Percentiles rank a stretch among this genome's conserved stretches.
These are phyloP conservation scores for Hyaloscypha bicolor DNA, from an alignment of 495 filamentous ascomycete genomes.

Conservation along the genomic window DNA sequence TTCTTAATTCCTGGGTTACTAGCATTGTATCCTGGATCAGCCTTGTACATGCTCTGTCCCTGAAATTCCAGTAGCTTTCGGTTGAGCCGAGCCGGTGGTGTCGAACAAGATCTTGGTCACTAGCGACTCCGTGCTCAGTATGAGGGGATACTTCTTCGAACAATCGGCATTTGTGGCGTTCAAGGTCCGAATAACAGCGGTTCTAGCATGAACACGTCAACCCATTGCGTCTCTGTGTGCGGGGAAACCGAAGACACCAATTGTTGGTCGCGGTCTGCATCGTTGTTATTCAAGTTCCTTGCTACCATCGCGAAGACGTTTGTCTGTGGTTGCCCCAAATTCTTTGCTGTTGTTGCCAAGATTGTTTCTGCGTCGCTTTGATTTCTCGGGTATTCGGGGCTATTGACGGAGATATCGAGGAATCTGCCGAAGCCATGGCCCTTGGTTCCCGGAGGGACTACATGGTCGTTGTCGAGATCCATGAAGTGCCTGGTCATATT, in stretches of 20 bases:
- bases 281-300: constrained; percentile 4
- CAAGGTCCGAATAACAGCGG: constrained; percentile 54
- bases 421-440: background rate
- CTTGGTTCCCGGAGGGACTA: background rate
- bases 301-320: background rate
- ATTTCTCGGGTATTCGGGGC: background rate
- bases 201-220: constrained; percentile 52
- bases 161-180: constrained; percentile 54
- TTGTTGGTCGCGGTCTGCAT: background rate
- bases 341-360: background rate
- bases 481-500: background rate
- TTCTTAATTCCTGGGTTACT: constrained; percentile 43
- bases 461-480: background rate
- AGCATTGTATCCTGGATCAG: constrained; percentile 46
- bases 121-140: constrained; percentile 58
- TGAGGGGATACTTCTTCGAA: constrained; percentile 56
- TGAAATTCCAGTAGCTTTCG: constrained; percentile 63
- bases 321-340: too few relatives aligned
- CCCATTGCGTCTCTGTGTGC: constrained; percentile 39
- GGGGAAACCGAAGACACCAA: background rate
- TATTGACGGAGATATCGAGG: background rate
- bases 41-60: constrained; percentile 61
- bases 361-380: background rate
- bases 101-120: constrained; percentile 64
- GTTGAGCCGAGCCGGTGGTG: constrained; percentile 36